Conservation (phyloP, 331 rosid genomes). For the Rosa hybrid region DNA sequence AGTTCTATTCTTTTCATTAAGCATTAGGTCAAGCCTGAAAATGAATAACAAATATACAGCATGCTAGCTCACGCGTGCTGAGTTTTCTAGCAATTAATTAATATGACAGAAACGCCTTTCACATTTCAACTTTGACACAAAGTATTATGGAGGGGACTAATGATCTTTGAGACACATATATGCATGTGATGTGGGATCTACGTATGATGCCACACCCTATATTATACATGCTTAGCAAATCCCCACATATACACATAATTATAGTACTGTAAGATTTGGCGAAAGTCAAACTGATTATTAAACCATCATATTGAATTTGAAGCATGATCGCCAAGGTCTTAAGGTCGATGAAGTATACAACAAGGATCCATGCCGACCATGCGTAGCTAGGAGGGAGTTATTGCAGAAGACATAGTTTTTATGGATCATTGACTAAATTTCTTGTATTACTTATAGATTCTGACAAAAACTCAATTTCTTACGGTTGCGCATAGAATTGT, state of each 20-base stretch:
- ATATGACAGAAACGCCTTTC: background rate
- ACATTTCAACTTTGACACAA: background rate
- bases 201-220: background rate
- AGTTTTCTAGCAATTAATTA: background rate
- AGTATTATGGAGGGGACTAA: background rate
- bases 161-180: background rate
- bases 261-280: background rate
- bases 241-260: background rate
- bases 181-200: background rate
- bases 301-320: background rate
- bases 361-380: background rate
- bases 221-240: background rate
- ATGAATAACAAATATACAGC: background rate
- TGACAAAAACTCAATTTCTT: too few relatives aligned
- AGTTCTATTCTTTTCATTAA: background rate
- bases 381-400: background rate
- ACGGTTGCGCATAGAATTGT: too few relatives aligned
- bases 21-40: slow-evolving; percentile 26
- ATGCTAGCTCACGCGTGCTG: slow-evolving; percentile 20
- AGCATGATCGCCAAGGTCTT: background rate
- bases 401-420: too few relatives aligned
- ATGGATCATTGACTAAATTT: too few relatives aligned
- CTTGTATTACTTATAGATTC: too few relatives aligned
- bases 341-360: background rate
- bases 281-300: background rate